Evolutionary conservation across 169 alveolate genomes (phyloP).

Genomic region (Haemoproteus tartakovskyi): DNA sequence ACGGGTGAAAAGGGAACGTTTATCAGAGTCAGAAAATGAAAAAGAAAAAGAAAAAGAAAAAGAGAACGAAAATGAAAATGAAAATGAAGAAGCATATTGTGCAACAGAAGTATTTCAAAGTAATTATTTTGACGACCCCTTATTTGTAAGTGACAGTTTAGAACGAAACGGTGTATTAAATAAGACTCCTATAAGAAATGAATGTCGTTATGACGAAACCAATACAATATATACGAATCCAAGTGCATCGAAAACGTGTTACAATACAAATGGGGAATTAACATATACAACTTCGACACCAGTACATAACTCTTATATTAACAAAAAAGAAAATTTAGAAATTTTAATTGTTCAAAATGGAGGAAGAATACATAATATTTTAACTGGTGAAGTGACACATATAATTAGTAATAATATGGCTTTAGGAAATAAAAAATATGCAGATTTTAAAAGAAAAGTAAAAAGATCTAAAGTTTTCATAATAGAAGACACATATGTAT

Average conservation of each 20-base stretch:
- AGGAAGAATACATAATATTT: slow-evolving; percentile 38
- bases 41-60: too few species aligned
- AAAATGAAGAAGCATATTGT: too few species aligned
- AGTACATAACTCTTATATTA: slow-evolving; percentile 23
- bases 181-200: slow-evolving; percentile 18
- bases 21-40: too few species aligned
- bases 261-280: not conserved
- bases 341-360: slow-evolving; percentile 55
- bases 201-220: not conserved
- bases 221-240: not conserved
- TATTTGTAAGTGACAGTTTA: too few species aligned
- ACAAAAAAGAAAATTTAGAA: slow-evolving; percentile 52
- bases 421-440: slow-evolving; percentile 41
- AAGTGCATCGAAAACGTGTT: not conserved
- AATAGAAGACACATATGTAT: slow-evolving; percentile 30
- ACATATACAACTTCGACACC: too few species aligned
- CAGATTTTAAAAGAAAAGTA: slow-evolving; percentile 33
- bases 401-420: slow-evolving; percentile 63
- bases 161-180: too few species aligned
- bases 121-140: too few species aligned
- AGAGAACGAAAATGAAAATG: too few species aligned
- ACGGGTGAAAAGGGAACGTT: too few species aligned
- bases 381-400: slow-evolving; percentile 44
- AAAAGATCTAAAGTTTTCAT: slow-evolving; percentile 39
- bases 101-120: too few species aligned